Base-by-base conservation (phyloP, 495 filamentous ascomycete species). In the Zalerion maritima region DNA sequence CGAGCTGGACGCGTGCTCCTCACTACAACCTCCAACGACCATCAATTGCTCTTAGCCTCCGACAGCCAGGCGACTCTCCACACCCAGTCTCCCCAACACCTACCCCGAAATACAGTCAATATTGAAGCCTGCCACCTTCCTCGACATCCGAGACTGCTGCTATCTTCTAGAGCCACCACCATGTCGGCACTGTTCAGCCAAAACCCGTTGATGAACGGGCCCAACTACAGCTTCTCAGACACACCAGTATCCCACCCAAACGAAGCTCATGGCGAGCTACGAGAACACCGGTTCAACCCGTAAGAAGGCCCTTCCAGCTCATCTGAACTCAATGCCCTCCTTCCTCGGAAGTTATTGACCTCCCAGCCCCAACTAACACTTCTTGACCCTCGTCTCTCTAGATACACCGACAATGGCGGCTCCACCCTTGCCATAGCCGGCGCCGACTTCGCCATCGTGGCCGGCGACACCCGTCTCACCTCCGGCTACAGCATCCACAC, bases 401-500 rank as follows among this genome's bases (percentile, higher is more conserved):
- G 81, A 40, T 97, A 97, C 48, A 85, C 89, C 41, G 89, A 97
- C 60, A 97, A 97, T 48, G 89, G 89, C 38, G 89, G 89, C 42
- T 91, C 83, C 29, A 94, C 89, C 17, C 72, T 97, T 34, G 89
- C 89, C 46, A 96, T 97, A 54, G 74, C 80, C 19, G 89, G 89
- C 42, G 73, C 75, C 48, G 78, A 89, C 59, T 97, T 96, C 64
- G 67, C 84, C 32, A 86, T 97, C 55, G 68, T 97, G 49, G 89
- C 89, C 24, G 89, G 89, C 53, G 89, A 97, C 59, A 97, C 89
- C 34, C 81, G 89, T 41, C 78, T 80, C 34, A 93, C 87, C 24
- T 74, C 77, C 22, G 89, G 89, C 50, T 97, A 96, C 73, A 96
- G 79, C 66, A 97, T 97, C 71, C 93, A 96, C 64, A 82, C 85